Conservation (phyloP, 257 asterid species). For the Solanum microdontum region DNA sequence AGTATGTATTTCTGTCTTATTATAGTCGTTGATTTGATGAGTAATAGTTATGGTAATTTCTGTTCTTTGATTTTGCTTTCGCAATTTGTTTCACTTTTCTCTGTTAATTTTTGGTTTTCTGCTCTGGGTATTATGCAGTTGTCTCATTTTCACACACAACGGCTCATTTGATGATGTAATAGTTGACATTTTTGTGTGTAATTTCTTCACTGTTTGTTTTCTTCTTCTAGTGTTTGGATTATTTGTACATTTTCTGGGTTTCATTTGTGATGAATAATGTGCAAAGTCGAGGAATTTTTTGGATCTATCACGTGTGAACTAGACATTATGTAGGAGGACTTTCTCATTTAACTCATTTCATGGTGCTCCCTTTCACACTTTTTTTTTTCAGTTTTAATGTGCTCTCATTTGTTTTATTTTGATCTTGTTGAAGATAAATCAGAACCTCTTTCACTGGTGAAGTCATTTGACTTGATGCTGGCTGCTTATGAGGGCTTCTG, state of each 20-base stretch:
- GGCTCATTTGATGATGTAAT: not conserved
- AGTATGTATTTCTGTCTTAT: not conserved
- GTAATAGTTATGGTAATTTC: not conserved
- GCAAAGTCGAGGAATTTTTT: not conserved
- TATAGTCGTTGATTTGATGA: not conserved
- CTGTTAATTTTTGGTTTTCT: not conserved
- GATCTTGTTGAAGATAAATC: slow-evolving; percentile 27
- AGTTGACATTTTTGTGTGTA: not conserved
- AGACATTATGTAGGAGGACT: not conserved
- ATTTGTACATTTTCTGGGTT: not conserved
- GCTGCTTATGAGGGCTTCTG: slow-evolving; percentile 90
- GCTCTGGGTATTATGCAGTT: not conserved
- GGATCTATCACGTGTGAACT: not conserved
- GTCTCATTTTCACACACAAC: not conserved
- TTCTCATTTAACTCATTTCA: not conserved
- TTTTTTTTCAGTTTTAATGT: not conserved
- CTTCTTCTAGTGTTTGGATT: not conserved
- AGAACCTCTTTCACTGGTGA: slow-evolving; percentile 50
- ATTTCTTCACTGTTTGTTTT: not conserved
- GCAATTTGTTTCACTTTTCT: not conserved
- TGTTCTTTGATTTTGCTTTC: not conserved
- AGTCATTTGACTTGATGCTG: slow-evolving; percentile 59
- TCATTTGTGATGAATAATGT: not conserved
- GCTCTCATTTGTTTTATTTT: not conserved
- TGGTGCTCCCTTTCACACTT: not conserved